Base-by-base conservation (phyloP, 371 early-diverging fungal genomes). In the Rhizopus stolonifer region DNA sequence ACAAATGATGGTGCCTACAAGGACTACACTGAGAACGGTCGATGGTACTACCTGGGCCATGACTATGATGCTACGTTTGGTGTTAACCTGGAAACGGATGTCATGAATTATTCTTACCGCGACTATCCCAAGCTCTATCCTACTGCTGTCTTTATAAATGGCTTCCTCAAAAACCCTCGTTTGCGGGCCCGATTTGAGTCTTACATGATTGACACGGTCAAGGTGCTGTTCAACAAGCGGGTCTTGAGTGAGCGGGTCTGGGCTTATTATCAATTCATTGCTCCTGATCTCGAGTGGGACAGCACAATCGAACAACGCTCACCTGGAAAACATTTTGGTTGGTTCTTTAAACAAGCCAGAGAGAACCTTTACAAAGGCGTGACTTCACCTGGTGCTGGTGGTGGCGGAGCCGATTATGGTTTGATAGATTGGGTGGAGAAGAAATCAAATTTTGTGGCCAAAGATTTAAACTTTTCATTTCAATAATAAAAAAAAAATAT, bases 1-100 rank as follows among this genome's bases (percentile, higher is more conserved):
- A 73, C 76, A 34, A 82, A 82, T 49, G 69, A 70, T 52, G 82
- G 80, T 46, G 74, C 80, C 11, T 82, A 78, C 59, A 75, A 72
- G 25, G 82, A 82, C 42, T 50, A 62, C 10, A 67, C 72, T 23
- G 60, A 67, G 11, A 56, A 71, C 33, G 47, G 67, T 31, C 67
- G 44, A 10, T 77, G 76, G 74, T 76, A 72, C 52, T 81, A 70
- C 53, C 59, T 81, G 29, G 78, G 70, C 19, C 82, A 81, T 45
- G 82, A 81, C 23, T 81, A 69, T 45, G 82, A 81, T 38, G 76
- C 67, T 18, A 77, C 82, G 10, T 77, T 81, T 44, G 82, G 82
- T 61, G 65, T 81, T 33, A 81, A 79, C 49, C 23, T 74, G 18
- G 62, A 55, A 13, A 61, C 42, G 4, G 59, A 56, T 19, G 65